Evolutionary conservation across 495 filamentous ascomycete genomes (phyloP).

Genomic region (Astrothelium subdiscretum): DNA sequence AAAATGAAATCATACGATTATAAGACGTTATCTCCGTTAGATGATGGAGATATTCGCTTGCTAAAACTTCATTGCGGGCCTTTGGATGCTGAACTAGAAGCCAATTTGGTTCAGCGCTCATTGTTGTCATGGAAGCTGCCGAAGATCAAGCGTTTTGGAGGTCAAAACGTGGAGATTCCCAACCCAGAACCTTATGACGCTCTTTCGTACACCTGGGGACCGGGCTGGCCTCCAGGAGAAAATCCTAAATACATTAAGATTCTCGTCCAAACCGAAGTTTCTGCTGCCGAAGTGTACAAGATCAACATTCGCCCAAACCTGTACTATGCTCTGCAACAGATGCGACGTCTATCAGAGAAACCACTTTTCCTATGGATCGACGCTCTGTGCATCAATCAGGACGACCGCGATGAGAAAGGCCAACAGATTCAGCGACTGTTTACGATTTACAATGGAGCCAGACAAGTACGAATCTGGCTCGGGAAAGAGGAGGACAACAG

Average conservation of each 20-base stretch:
- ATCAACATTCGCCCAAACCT: not conserved
- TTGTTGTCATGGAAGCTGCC: not conserved
- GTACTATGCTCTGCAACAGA: not conserved
- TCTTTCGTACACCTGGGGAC: slow-evolving; percentile 5
- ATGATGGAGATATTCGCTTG: not conserved
- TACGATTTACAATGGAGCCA: slow-evolving; percentile 12
- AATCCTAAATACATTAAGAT: not conserved
- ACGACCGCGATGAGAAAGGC: slow-evolving; percentile 10
- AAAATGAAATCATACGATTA: not conserved
- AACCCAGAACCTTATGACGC: slow-evolving; percentile 1
- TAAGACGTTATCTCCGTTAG: not conserved
- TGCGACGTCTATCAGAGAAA: not conserved
- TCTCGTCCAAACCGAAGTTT: not conserved
- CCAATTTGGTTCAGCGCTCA: not conserved
- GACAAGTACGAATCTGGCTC: slow-evolving; percentile 13
- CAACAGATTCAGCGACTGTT: slow-evolving; percentile 14
- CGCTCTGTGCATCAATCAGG: slow-evolving; percentile 6
- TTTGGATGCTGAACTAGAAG: not conserved
- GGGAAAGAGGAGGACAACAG: slow-evolving; percentile 13
- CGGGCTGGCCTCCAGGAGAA: not conserved
- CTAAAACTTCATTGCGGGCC: not conserved
- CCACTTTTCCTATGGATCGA: slow-evolving; percentile 1
- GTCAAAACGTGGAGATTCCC: not conserved
- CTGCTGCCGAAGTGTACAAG: not conserved
- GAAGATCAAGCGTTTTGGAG: not conserved